These are phyloP conservation scores for Sparassis latifolia DNA, from an alignment of 1,284 basidiomycete genomes.

Conservation along the genomic window DNA sequence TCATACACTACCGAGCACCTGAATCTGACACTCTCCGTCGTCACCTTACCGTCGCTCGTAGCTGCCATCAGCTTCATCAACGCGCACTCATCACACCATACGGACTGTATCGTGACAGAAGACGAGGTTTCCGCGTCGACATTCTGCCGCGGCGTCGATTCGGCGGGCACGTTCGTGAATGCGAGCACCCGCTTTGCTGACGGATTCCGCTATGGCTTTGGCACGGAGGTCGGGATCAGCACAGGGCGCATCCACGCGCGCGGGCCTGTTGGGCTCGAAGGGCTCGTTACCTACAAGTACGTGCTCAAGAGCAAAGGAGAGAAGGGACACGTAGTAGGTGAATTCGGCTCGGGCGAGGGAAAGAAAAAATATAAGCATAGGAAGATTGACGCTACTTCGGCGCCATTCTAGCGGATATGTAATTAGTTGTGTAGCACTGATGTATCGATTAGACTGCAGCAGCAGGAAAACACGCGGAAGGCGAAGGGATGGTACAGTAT, in stretches of 20 bases:
- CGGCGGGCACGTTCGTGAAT: slow-evolving; percentile 92
- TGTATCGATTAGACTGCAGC: slow-evolving; percentile 8
- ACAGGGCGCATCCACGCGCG: slow-evolving; percentile 96
- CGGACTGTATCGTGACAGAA: slow-evolving; percentile 92
- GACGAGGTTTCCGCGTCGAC: slow-evolving; percentile 53
- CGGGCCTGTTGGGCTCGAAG: slow-evolving; percentile 94
- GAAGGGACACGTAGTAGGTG: slow-evolving; percentile 74
- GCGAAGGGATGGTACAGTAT: not conserved
- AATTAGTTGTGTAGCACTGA: not conserved
- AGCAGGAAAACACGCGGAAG: too few species aligned
- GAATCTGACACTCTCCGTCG: slow-evolving; percentile 77
- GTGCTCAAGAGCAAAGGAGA: slow-evolving; percentile 70
- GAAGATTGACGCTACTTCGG: slow-evolving; percentile 37
- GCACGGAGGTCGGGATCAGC: slow-evolving; percentile 96
- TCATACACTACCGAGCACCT: slow-evolving; percentile 90
- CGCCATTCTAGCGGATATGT: slow-evolving; percentile 40
- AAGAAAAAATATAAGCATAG: slow-evolving; percentile 76
- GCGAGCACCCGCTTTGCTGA: slow-evolving; percentile 95
- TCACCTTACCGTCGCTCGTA: slow-evolving; percentile 62
- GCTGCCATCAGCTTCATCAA: slow-evolving; percentile 90
- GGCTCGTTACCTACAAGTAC: slow-evolving; percentile 94
- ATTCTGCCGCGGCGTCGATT: slow-evolving; percentile 88
- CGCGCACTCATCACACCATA: slow-evolving; percentile 90
- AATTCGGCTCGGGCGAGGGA: slow-evolving; percentile 69
- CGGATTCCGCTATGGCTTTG: slow-evolving; percentile 95